Evolutionary conservation across 306 rosid species (phyloP), one percentile per base, ranked within the genome.

Genomic region (Gleditsia sinensis): DNA sequence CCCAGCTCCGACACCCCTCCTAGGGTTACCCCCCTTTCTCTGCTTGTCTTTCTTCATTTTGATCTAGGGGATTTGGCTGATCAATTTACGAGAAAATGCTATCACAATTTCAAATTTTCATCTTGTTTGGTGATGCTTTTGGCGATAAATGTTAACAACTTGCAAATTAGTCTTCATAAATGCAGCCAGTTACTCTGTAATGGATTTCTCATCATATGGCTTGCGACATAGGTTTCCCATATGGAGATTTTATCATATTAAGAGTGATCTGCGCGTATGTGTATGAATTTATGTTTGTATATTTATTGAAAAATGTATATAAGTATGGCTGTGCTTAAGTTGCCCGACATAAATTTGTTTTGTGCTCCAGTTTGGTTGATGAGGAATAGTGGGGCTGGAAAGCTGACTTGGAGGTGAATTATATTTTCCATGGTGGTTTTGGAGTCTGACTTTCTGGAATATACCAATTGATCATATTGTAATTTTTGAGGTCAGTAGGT

Each of bases 1-100:
- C 92, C 84, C 88, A 79, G 74, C 83, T 79, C 93, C 53, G 99
- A 92, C 76, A 87, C 82, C 3, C 90, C 97, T 81, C 98, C 92
- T 37, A 93, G 87, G 97, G 96, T 90, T 62, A 76, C 67, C 10
- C 33, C 74, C 25, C 57, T 75, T 14, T 74, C 75, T 48, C 23
- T 80, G 74, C 40, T 27, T 48, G 6, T 33, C 57, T 75, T 14
- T 74, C 75, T 48, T 28, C 71, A 56, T 3, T 19, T 76, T 80
- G 88, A 85, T 90, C 84, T 80, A 78, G 84, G 83, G 76, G 32
- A 30, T 58, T 45, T 20, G 14, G 3, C n/a, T 4, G 2, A 1
- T 4, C n/a, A 40, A 40, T 40, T 27, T 37, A 27, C 28, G 37
- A 13, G 19, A 56, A 55, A 56, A 13, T 27, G 42, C 66, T 17